A percentile compares a stretch with the other conserved stretches of the same genome.
These are phyloP conservation scores for Solanum ahanhuiri DNA, from an alignment of 257 asterid genomes.

Conservation along the genomic window DNA sequence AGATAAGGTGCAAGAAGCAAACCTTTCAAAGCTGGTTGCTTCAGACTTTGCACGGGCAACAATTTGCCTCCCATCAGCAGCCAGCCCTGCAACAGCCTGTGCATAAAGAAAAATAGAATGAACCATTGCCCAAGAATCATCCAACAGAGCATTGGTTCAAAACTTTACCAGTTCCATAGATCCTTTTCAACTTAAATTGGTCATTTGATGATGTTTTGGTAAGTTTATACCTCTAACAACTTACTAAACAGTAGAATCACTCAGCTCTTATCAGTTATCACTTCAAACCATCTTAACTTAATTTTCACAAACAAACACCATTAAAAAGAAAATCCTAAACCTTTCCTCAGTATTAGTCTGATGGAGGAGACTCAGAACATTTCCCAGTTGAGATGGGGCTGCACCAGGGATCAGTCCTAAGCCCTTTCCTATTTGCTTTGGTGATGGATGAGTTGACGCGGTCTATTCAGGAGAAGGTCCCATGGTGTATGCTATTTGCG, in stretches of 20 bases:
- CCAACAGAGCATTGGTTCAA: neutral
- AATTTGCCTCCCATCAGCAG: constrained; percentile 94
- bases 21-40: constrained; percentile 78
- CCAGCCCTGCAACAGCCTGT: constrained; percentile 89
- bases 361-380: too few species aligned
- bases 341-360: neutral
- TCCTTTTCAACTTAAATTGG: neutral
- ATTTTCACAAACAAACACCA: neutral
- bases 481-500: too few species aligned
- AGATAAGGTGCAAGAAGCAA: constrained; percentile 3
- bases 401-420: too few species aligned
- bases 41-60: constrained; percentile 81
- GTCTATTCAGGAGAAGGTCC: too few species aligned
- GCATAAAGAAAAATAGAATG: neutral
- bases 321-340: neutral
- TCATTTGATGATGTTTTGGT: neutral
- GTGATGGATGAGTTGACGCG: too few species aligned
- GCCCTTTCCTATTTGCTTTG: too few species aligned
- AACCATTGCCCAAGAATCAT: neutral
- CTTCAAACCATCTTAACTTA: neutral
- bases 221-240: neutral
- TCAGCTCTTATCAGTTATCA: neutral
- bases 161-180: neutral
- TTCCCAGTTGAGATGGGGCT: too few species aligned
- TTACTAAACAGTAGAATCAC: neutral